These are phyloP conservation scores for Prunus mira DNA, from an alignment of 306 rosid species.

Conservation along the genomic window DNA sequence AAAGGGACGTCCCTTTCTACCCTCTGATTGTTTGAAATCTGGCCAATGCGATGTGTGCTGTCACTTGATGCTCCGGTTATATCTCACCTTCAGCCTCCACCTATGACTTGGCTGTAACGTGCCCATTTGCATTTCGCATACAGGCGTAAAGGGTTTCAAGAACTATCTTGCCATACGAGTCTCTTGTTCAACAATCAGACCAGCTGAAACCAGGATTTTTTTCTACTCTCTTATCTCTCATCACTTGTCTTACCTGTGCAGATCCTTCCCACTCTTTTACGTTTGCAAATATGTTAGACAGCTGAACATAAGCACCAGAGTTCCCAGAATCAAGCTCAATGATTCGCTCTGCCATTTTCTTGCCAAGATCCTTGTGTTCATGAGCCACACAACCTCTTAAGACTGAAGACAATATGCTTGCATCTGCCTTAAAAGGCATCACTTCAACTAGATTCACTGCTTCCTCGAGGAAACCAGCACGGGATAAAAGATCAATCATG, in stretches of 20 bases:
- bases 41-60: not conserved
- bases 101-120: not conserved
- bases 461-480: slow-evolving; percentile 62
- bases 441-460: slow-evolving; percentile 50
- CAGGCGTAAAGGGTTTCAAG: not conserved
- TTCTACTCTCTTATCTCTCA: slow-evolving; percentile 47
- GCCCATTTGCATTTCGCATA: not conserved
- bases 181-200: slow-evolving; percentile 47
- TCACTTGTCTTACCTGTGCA: slow-evolving; percentile 49
- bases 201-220: slow-evolving; percentile 68
- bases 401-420: slow-evolving; percentile 65
- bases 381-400: slow-evolving; percentile 66
- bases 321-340: slow-evolving; percentile 59
- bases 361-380: slow-evolving; percentile 51
- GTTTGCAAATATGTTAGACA: slow-evolving; percentile 65
- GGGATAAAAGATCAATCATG: slow-evolving; percentile 63
- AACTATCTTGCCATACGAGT: not conserved
- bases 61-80: not conserved
- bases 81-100: not conserved
- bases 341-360: slow-evolving; percentile 52
- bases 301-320: slow-evolving; percentile 64
- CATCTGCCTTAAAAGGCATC: slow-evolving; percentile 65
- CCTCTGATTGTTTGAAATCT: too few relatives aligned
- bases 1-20: too few relatives aligned
- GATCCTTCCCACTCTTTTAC: slow-evolving; percentile 78